phyloP scores from a whole-genome alignment of 2,329 filamentous ascomycete species.

The Diaporthe citriasiana region DNA sequence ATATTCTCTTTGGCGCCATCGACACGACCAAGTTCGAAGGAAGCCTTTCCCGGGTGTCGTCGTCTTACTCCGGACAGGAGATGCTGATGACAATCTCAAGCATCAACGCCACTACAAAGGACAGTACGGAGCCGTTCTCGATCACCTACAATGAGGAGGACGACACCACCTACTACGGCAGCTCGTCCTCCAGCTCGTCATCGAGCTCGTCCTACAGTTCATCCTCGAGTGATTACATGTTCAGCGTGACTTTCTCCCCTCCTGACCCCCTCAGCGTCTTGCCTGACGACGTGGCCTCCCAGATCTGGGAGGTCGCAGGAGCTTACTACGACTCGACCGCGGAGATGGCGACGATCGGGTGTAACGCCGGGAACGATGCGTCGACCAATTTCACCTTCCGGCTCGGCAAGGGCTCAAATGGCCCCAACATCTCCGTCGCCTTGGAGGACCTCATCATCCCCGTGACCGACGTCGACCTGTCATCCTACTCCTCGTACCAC shows the following conservation, averaged over 20 bases:
- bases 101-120: conserved; percentile 39
- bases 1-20: conserved; percentile 51
- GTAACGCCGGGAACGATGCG: conserved; percentile 44
- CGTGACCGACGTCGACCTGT: conserved; percentile 4
- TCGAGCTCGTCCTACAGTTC: conserved; percentile 19
- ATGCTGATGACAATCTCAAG: conserved; percentile 29
- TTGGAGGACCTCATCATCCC: conserved; percentile 50
- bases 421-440: conserved; percentile 47
- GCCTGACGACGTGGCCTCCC: conserved; percentile 46
- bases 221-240: conserved; percentile 31
- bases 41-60: conserved; percentile 26
- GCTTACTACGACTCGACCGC: conserved; percentile 45
- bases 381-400: conserved; percentile 47
- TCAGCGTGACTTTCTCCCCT: conserved; percentile 43
- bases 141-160: conserved; percentile 25
- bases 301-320: conserved; percentile 49
- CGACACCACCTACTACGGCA: background rate
- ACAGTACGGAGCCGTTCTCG: conserved; percentile 26
- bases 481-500: background rate
- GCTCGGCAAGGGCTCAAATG: conserved; percentile 45
- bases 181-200: background rate
- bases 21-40: conserved; percentile 48
- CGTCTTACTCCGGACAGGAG: conserved; percentile 10
- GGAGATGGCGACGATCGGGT: conserved; percentile 46
- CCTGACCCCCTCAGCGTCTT: conserved; percentile 47